Base-by-base conservation (phyloP, 495 filamentous ascomycete genomes). In the Ascodesmis nigricans region DNA sequence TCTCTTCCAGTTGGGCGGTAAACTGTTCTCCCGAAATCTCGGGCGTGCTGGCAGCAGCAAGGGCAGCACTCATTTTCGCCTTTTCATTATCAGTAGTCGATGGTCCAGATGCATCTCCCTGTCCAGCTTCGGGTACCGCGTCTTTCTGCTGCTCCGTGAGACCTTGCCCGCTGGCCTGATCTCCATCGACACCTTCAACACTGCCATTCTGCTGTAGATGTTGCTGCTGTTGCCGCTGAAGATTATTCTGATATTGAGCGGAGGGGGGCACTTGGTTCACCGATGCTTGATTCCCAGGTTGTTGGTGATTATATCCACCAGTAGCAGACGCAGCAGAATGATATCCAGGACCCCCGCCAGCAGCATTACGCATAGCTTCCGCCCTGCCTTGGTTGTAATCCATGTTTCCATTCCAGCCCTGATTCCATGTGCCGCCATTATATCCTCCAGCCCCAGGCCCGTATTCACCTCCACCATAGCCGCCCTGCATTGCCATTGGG, bases 401-500 rank as follows among this genome's bases (percentile, higher is more conserved):
- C 59, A 64, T 62, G 60, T 60, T 63, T 53, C 63, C 62, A 61
- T 62, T 69, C 69, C 69, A 73, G 53, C 61, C 65, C 60, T 65
- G 57, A 58, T 61, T 58, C 55, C 64, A 55, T 51, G 61, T 57
- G 44, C 56, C 64, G 52, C 62, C 65, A 37, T 59, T 58, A 57
- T 69, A 83, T 45, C 73, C 77, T 58, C 73, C 76, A 69, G 74
- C 73, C 47, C 72, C 72, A 61, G 71, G 77, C 78, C 71, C 73
- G 54, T 67, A 49, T 22, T 26, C 38, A 35, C 47, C 66, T 52
- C 66, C 63, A 49, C 73, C 73, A 59, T 72, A 84, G 39, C 75
- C 78, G 56, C 75, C 73, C 57, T 87, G 77, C 68, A 80, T 78
- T 59, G 63, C 62, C 76, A 83, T 83, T 46, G 76, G 78, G 63